Conservation (phyloP, 1,284 basidiomycete species). For the Polyporus tsugae region DNA sequence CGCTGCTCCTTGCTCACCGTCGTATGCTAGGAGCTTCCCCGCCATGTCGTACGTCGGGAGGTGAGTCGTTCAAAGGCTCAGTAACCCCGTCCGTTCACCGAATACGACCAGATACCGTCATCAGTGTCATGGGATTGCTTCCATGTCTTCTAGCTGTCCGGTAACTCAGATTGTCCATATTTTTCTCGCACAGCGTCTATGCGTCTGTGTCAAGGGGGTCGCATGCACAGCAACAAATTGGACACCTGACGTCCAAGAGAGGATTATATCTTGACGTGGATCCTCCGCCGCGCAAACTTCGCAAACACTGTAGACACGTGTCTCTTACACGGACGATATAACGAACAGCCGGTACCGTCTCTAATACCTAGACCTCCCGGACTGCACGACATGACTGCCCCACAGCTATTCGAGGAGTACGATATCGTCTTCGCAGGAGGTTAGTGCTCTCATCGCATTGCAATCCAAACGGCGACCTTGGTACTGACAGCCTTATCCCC, state of each 20-base stretch:
- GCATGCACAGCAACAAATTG: neutral
- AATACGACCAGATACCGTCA: neutral
- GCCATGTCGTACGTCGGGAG: neutral
- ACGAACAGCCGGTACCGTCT: neutral
- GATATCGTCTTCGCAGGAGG: constrained; percentile 61
- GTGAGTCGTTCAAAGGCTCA: neutral
- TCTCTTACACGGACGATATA: neutral
- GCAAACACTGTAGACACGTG: neutral
- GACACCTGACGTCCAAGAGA: neutral
- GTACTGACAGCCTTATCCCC: neutral
- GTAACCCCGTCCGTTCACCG: neutral
- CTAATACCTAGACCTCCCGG: neutral
- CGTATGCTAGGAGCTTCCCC: neutral
- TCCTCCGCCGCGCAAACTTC: neutral
- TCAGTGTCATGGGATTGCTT: neutral
- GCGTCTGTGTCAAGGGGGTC: neutral
- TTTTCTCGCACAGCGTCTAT: neutral
- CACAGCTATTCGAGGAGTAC: constrained; percentile 36
- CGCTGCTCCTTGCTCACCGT: neutral
- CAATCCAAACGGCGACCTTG: neutral
- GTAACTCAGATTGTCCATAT: neutral
- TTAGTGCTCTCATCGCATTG: constrained; percentile 31
- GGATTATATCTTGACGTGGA: neutral
- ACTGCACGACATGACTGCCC: constrained; percentile 1
- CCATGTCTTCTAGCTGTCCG: neutral